Evolutionary conservation across 2,329 filamentous ascomycete genomes (phyloP), one percentile per base, ranked within the genome.

Genomic region (Xylariomycetidae sp.): DNA sequence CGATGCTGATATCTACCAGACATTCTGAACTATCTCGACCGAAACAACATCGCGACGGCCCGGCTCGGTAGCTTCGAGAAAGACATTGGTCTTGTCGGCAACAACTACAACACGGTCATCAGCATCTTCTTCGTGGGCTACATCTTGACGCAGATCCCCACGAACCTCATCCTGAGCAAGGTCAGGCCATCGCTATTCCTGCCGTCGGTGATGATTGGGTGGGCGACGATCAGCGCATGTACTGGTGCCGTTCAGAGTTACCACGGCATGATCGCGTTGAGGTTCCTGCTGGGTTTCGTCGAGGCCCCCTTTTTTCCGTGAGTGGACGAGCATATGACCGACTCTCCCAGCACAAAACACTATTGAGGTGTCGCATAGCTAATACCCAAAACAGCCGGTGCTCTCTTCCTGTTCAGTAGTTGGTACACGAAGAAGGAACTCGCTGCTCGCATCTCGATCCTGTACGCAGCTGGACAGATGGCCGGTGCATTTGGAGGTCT

Each of bases 351-450:
- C 9, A 15, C 25, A 10, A 9, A 10, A 27, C 25, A 4, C 2
- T 13, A 15, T 9, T 16, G 13, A 27, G 13, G 6, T 27, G 9
- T 10, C 4, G 3, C 3, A 19, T 7, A 31, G 19, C 19, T 23
- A 28, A 16, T 10, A 10, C 5, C 20, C 19, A 19, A 26, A 16
- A n/a, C 15, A 40, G 31, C 70, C 0, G 70, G 70, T 9, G 65
- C 62, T 2, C 48, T 70, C 4, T 67, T 70, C 37, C 59, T 70
- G 16, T 55, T 74, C 4, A 65, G 63, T 5, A 61, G 67, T 29
- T 74, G 66, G 52, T 74, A 74, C 50, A 72, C 67, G 3, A 57
- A 65, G 28, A 64, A 68, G 47, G 59, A 63, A 45, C 44, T 65
- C 16, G 48, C 56, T 18, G 38, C 53, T 19, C 50, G 61, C 35